These are phyloP conservation scores for Trichoderma koningiopsis DNA, from an alignment of 2,329 filamentous ascomycete genomes.

Conservation along the genomic window DNA sequence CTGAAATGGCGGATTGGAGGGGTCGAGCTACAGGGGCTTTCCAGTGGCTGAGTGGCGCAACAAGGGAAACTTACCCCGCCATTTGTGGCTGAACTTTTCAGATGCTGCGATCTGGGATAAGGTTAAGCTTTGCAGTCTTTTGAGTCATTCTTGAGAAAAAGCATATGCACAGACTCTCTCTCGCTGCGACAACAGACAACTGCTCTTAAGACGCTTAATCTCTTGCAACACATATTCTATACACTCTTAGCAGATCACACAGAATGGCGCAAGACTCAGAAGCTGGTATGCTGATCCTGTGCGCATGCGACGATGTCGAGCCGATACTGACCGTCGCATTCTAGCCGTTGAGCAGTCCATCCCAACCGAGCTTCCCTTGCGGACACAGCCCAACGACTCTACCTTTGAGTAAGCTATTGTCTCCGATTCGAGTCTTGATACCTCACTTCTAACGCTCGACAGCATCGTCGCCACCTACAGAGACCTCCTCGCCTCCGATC, in stretches of 20 bases:
- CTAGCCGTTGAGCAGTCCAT: slow-evolving; percentile 17
- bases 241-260: neutral
- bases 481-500: slow-evolving; percentile 62
- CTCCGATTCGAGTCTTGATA: no score
- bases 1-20: neutral
- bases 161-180: neutral
- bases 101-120: neutral
- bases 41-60: neutral
- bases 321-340: neutral
- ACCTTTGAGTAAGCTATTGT: slow-evolving; percentile 40
- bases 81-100: neutral
- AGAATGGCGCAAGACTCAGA: slow-evolving; percentile 6
- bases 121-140: neutral
- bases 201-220: neutral
- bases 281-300: neutral
- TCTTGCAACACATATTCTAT: neutral
- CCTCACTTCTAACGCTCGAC: neutral
- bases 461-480: slow-evolving; percentile 61
- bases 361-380: slow-evolving; percentile 30
- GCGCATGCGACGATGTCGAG: neutral
- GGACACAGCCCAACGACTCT: slow-evolving; percentile 30
- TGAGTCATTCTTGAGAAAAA: neutral
- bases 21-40: neutral
- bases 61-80: neutral
- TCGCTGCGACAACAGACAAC: neutral